phyloP scores from a whole-genome alignment of 768 basidiomycete species.

The Pisolithus orientalis region DNA sequence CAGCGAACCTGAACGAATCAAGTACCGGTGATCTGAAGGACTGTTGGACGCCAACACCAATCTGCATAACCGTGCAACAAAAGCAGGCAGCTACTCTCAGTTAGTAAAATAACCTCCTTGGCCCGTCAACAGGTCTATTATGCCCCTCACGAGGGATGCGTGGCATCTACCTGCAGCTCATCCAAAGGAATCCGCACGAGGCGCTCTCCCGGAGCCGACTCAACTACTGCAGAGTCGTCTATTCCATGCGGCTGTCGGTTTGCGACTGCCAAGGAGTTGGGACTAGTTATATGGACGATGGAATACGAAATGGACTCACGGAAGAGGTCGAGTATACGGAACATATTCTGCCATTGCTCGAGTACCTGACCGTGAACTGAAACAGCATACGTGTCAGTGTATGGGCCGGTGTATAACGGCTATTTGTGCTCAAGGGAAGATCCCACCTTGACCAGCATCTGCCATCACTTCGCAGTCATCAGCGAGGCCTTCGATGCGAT shows the following conservation, averaged over 20 bases:
- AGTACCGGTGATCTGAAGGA: not conserved
- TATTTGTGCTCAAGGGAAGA: not conserved
- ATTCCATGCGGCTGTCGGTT: constrained; percentile 33
- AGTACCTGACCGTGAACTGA: constrained; percentile 72
- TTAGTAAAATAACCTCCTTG: no score
- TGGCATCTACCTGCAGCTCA: constrained; percentile 39
- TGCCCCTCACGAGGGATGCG: constrained; percentile 8
- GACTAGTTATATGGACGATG: not conserved
- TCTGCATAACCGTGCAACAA: not conserved
- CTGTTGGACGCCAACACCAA: not conserved
- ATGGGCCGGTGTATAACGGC: not conserved
- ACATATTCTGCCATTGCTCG: constrained; percentile 81
- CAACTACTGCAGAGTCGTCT: constrained; percentile 13
- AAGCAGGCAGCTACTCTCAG: no score
- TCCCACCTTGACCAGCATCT: constrained; percentile 61
- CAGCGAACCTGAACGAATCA: not conserved
- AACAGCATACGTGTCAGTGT: not conserved
- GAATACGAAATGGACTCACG: constrained; percentile 36
- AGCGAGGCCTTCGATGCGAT: constrained; percentile 60
- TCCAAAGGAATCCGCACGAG: constrained; percentile 73
- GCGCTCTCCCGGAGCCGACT: constrained; percentile 43
- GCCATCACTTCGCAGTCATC: constrained; percentile 77
- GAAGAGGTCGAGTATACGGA: constrained; percentile 64
- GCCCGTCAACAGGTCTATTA: not conserved
- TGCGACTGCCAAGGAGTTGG: constrained; percentile 35